These are phyloP conservation scores for Tolypocladium sp. DNA, from an alignment of 2,329 filamentous ascomycete genomes.

Conservation along the genomic window DNA sequence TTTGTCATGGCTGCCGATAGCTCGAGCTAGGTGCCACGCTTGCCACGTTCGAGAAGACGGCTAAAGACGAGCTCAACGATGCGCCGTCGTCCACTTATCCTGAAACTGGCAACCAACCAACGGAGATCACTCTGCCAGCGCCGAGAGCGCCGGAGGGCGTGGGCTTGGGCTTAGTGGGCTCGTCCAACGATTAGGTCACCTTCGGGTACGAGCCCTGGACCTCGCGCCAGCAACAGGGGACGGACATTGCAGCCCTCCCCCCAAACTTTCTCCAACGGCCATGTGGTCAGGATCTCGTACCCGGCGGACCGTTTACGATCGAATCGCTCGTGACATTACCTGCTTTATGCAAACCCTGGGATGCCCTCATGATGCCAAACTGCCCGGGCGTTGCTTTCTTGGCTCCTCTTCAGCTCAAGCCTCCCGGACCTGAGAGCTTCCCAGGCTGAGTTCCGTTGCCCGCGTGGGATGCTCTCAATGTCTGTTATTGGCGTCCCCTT, in stretches of 20 bases:
- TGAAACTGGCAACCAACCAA: neutral
- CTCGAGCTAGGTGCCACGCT: neutral
- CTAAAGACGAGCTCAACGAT: neutral
- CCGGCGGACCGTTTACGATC: conserved; percentile 1
- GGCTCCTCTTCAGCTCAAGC: neutral
- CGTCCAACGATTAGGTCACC: neutral
- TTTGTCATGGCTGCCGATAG: neutral
- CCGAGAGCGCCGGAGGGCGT: neutral
- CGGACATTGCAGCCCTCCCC: neutral
- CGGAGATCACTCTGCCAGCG: neutral
- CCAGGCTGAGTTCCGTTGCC: neutral
- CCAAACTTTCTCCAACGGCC: neutral
- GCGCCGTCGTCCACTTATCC: neutral
- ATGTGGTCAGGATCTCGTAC: conserved; percentile 3
- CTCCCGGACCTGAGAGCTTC: too few relatives aligned
- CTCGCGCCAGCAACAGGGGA: neutral
- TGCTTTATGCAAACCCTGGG: neutral
- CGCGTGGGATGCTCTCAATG: neutral
- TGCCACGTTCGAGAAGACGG: neutral
- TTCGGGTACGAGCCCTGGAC: too few relatives aligned
- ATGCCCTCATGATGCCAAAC: neutral
- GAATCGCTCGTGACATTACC: conserved; percentile 1
- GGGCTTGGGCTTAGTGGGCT: neutral
- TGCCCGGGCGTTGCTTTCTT: neutral
- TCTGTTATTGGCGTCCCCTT: neutral